Evolutionary conservation across 2,329 filamentous ascomycete genomes (phyloP).

Genomic region (Cercospora sesami): DNA sequence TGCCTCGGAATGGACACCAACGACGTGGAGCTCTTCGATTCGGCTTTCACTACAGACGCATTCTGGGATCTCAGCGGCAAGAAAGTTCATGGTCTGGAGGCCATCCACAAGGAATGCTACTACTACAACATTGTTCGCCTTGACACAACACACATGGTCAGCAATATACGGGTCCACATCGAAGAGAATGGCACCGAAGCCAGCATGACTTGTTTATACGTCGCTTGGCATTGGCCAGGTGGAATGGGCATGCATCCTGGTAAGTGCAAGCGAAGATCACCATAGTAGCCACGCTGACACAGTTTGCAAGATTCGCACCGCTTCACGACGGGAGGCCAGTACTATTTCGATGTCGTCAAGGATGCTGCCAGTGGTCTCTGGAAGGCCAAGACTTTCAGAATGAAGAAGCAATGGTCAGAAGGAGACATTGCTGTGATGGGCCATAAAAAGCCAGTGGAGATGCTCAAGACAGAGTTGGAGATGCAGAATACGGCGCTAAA

Average conservation of each 20-base stretch:
- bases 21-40: constrained; percentile 35
- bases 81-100: constrained; percentile 27
- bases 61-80: constrained; percentile 28
- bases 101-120: constrained; percentile 24
- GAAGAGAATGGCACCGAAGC: neutral
- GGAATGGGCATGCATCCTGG: constrained; percentile 5
- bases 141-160: constrained; percentile 40
- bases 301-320: neutral
- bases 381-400: constrained; percentile 5
- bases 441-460: constrained; percentile 6
- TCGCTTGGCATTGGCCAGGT: constrained; percentile 3
- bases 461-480: neutral
- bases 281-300: neutral
- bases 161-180: neutral
- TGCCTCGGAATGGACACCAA: constrained; percentile 34
- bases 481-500: neutral
- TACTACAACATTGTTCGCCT: constrained; percentile 31
- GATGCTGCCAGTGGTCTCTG: neutral
- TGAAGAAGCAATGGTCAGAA: constrained; percentile 7
- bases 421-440: constrained; percentile 3
- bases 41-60: constrained; percentile 31
- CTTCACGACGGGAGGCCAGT: neutral
- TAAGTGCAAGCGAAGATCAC: neutral
- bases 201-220: constrained; percentile 2
- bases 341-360: constrained; percentile 7